Evolutionary conservation across 2,329 filamentous ascomycete genomes (phyloP), one percentile per base, ranked within the genome.

Genomic region (Juglanconis oblonga): DNA sequence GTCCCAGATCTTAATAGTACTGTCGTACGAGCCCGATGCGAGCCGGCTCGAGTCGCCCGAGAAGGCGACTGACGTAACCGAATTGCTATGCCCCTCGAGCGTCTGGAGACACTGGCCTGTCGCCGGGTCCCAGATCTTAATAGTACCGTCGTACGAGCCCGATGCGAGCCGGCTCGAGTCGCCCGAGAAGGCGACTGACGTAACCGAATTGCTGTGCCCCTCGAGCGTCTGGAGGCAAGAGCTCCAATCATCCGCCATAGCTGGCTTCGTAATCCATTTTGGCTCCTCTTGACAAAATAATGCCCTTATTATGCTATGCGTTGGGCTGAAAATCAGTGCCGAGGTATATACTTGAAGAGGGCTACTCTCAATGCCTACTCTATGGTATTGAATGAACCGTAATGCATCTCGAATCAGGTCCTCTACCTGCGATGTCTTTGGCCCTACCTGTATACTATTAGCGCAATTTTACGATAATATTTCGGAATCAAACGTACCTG

Each of bases 361-460:
- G 3, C 55, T 45, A 9, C 38, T 58, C 17, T 59, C 55, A n/a
- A 68, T 61, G 1, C 67, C 52, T 49, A 56, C 57, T 63, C 65
- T 67, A 57, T 64, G 58, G 62, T 62, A 58, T 6, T 66, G 44
- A 17, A 71, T 64, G 66, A 71, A 75, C 60, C 71, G 69, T n/a
- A 61, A 64, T 11, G 67, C 61, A 52, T 77, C 71, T 36, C 57
- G 67, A 52, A 72, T 14, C 10, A 70, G 66, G 32, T 14, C 9
- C 38, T 31, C 17, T 17, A 29, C 40, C 31, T 31, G 47, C 42
- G 45, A 64, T 45, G 10, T 48, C 58, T 44, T 64, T 51, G 36
- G 52, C 32, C 17, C 45, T 55, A 14, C 29, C 14, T 36, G 42
- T 42, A 14, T 49, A 35, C 52, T 49, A 55, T 3, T 48, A 9